A percentile compares a stretch with the other conserved stretches of the same genome.
These are phyloP conservation scores for Aspergillus latus DNA, from an alignment of 2,329 filamentous ascomycete genomes.

Conservation along the genomic window DNA sequence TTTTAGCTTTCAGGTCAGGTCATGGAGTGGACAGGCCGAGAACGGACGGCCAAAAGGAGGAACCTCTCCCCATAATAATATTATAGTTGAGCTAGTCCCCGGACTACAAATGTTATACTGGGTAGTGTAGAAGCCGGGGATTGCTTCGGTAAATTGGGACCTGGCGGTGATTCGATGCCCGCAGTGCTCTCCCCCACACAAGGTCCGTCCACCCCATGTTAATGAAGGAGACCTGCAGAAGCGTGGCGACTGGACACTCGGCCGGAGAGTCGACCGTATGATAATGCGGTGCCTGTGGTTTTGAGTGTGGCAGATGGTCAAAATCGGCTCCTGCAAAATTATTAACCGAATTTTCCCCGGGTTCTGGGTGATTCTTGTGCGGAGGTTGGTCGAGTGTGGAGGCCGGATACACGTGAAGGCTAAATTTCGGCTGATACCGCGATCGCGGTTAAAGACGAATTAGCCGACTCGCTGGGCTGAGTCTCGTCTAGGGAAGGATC, in stretches of 20 bases:
- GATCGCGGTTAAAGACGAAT: not conserved
- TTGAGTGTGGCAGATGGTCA: too few relatives aligned
- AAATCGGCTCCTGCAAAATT: not conserved
- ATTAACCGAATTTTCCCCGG: slow-evolving; percentile 19
- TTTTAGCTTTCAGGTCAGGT: not conserved
- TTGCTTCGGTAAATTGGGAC: slow-evolving; percentile 9
- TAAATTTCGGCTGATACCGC: not conserved
- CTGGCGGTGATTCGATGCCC: slow-evolving; percentile 6
- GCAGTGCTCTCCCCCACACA: slow-evolving; percentile 7
- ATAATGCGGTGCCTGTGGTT: not conserved
- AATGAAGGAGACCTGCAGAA: not conserved
- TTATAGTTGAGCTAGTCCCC: not conserved
- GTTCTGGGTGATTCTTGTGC: slow-evolving; percentile 1
- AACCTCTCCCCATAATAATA: not conserved
- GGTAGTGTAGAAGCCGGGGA: not conserved
- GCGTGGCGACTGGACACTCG: not conserved
- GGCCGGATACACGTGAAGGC: not conserved
- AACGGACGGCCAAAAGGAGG: not conserved
- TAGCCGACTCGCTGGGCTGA: not conserved
- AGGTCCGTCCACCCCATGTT: not conserved
- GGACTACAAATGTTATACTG: not conserved
- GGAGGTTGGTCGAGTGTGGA: not conserved
- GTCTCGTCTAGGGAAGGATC: not conserved
- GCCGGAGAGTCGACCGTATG: not conserved
- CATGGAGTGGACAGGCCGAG: not conserved